Percentiles rank a stretch among this genome's conserved stretches.
phyloP scores from a whole-genome alignment of 1,284 basidiomycete genomes.

The Ustilago sp. region DNA sequence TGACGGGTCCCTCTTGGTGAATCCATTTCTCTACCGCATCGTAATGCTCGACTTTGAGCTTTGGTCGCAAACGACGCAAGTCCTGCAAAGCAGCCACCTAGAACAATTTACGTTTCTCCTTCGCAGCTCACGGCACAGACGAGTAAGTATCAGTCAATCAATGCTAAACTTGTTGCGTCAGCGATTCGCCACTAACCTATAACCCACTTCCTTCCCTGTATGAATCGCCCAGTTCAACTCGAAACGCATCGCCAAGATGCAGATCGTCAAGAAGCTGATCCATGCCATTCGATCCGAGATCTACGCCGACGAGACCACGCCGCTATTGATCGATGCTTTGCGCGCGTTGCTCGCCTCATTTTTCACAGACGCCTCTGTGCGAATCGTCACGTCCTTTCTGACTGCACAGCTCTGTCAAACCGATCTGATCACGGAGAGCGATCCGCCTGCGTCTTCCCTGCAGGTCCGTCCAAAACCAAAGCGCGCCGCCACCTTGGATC shows the following conservation, averaged over 20 bases:
- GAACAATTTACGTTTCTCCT: conserved; percentile 84
- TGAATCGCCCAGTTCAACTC: conserved; percentile 44
- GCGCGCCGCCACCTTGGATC: conserved; percentile 16
- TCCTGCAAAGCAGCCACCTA: conserved; percentile 81
- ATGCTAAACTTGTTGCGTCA: background rate
- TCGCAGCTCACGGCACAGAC: conserved; percentile 75
- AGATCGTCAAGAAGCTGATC: conserved; percentile 80
- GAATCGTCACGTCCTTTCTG: conserved; percentile 85
- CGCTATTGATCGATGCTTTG: conserved; percentile 29
- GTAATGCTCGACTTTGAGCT: conserved; percentile 90
- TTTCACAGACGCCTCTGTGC: conserved; percentile 81
- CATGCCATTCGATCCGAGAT: conserved; percentile 75
- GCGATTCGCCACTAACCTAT: background rate
- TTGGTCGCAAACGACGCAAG: conserved; percentile 79
- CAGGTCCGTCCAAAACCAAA: conserved; percentile 11
- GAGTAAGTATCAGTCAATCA: conserved; percentile 1
- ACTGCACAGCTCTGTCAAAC: conserved; percentile 80
- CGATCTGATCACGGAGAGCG: conserved; percentile 60
- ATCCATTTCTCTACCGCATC: conserved; percentile 82
- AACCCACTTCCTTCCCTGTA: background rate
- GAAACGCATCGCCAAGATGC: conserved; percentile 62
- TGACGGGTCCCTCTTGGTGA: conserved; percentile 75
- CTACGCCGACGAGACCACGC: conserved; percentile 10
- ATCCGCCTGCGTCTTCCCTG: background rate
- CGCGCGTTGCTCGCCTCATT: conserved; percentile 71